phyloP scores from a whole-genome alignment of 192 early-diverging fungal genomes.

The Entomortierella chlamydospora region DNA sequence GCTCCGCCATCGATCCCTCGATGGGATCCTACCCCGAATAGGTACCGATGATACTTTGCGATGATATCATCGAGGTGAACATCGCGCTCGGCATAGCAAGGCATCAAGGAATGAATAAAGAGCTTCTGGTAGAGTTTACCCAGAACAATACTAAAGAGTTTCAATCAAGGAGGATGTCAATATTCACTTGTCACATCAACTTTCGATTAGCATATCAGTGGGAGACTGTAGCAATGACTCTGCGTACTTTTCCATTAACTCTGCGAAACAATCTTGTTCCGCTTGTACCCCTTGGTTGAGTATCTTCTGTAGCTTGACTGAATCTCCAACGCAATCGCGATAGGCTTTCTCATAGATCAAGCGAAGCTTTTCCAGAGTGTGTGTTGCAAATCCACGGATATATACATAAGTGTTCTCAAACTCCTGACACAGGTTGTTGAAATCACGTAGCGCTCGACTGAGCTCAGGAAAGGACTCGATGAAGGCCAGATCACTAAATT shows the following conservation, averaged over 20 bases:
- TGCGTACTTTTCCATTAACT: conserved; percentile 65
- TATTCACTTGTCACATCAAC: not conserved
- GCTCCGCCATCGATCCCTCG: conserved; percentile 49
- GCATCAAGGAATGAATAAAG: conserved; percentile 60
- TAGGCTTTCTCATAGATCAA: conserved; percentile 60
- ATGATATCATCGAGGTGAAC: conserved; percentile 51
- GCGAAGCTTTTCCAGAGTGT: conserved; percentile 61
- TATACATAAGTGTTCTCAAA: conserved; percentile 67
- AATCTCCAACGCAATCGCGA: conserved; percentile 49
- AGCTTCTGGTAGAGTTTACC: conserved; percentile 66
- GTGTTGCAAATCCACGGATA: conserved; percentile 61
- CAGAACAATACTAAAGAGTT: conserved; percentile 56
- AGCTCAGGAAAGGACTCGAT: conserved; percentile 58
- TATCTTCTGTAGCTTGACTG: conserved; percentile 45
- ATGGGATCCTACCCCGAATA: conserved; percentile 49
- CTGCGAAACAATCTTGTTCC: conserved; percentile 60
- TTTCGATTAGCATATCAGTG: not conserved
- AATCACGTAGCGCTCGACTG: conserved; percentile 43
- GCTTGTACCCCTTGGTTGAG: conserved; percentile 33
- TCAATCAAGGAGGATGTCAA: not conserved
- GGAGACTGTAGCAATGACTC: not conserved
- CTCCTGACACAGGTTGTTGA: conserved; percentile 57
- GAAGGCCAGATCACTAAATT: conserved; percentile 61
- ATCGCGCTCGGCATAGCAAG: conserved; percentile 56
- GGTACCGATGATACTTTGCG: conserved; percentile 47